A percentile compares a stretch with the other conserved stretches of the same genome.
phyloP scores from a whole-genome alignment of 345 rosid species.

The Populus davidiana region DNA sequence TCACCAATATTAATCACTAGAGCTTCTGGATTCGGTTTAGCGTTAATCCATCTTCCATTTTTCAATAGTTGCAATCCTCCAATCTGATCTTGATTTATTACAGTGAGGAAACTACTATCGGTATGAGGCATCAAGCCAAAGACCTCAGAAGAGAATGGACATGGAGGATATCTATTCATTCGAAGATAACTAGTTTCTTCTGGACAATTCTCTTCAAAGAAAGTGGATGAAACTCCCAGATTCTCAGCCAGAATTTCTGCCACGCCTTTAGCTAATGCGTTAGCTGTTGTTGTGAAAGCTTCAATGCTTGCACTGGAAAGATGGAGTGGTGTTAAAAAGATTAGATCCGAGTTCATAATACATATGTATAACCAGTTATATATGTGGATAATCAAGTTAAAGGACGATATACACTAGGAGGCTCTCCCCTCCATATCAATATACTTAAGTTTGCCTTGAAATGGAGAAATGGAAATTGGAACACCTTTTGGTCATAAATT shows the following conservation, averaged over 20 bases:
- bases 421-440: not conserved
- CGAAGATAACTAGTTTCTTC: slow-evolving; percentile 47
- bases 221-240: slow-evolving; percentile 36
- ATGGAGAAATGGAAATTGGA: not conserved
- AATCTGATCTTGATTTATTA: slow-evolving; percentile 54
- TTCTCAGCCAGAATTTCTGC: slow-evolving; percentile 43
- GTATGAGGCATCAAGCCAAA: slow-evolving; percentile 80
- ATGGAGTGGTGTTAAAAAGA: not conserved
- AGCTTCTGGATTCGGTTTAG: slow-evolving; percentile 57
- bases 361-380: not conserved
- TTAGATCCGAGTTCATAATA: not conserved
- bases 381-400: not conserved
- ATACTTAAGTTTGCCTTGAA: not conserved
- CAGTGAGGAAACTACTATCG: slow-evolving; percentile 59
- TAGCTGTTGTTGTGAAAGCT: slow-evolving; percentile 34
- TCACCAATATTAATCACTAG: slow-evolving; percentile 70
- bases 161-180: slow-evolving; percentile 74
- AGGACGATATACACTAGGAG: not conserved
- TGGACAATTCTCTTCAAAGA: slow-evolving; percentile 43
- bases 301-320: slow-evolving; percentile 39
- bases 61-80: slow-evolving; percentile 66
- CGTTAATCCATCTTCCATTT: slow-evolving; percentile 58
- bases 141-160: slow-evolving; percentile 44
- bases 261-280: slow-evolving; percentile 40
- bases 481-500: not conserved